A percentile compares a stretch with the other conserved stretches of the same genome.
Conservation (phyloP, 2,329 filamentous ascomycete genomes). For the Nigrograna mackinnonii region DNA sequence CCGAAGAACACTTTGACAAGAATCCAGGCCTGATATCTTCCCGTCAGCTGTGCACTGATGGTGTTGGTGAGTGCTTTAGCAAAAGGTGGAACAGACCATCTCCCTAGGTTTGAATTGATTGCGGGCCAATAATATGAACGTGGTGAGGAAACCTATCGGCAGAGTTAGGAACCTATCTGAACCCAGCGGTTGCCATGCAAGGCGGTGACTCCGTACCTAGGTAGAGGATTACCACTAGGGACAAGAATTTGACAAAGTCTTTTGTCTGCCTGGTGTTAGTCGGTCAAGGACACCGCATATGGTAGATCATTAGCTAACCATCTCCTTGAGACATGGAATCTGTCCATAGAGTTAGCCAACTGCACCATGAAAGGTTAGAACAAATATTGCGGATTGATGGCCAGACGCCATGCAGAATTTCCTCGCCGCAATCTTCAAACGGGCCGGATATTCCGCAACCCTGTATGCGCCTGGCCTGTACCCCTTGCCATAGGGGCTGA, state of each 20-base stretch:
- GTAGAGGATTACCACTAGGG: slow-evolving; percentile 80
- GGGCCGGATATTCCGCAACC: slow-evolving; percentile 4
- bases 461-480: too few relatives aligned
- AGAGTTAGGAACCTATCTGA: slow-evolving; percentile 6
- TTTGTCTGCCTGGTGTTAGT: slow-evolving; percentile 59
- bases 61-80: background rate
- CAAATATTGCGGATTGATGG: background rate
- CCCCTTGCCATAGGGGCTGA: too few relatives aligned
- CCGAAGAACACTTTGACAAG: slow-evolving; percentile 82
- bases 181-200: slow-evolving; percentile 5
- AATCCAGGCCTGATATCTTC: slow-evolving; percentile 62
- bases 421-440: slow-evolving; percentile 8
- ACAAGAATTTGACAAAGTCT: slow-evolving; percentile 83
- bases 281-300: slow-evolving; percentile 12
- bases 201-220: slow-evolving; percentile 54
- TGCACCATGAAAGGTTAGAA: background rate
- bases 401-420: too few relatives aligned
- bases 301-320: slow-evolving; percentile 56
- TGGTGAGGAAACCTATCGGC: slow-evolving; percentile 77
- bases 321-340: slow-evolving; percentile 90
- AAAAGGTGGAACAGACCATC: slow-evolving; percentile 57
- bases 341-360: slow-evolving; percentile 30
- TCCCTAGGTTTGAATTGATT: slow-evolving; percentile 65
- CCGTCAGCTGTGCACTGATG: slow-evolving; percentile 13
- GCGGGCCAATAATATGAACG: slow-evolving; percentile 77